phyloP scores from a whole-genome alignment of 768 basidiomycete genomes.

The Suillus lakei region DNA sequence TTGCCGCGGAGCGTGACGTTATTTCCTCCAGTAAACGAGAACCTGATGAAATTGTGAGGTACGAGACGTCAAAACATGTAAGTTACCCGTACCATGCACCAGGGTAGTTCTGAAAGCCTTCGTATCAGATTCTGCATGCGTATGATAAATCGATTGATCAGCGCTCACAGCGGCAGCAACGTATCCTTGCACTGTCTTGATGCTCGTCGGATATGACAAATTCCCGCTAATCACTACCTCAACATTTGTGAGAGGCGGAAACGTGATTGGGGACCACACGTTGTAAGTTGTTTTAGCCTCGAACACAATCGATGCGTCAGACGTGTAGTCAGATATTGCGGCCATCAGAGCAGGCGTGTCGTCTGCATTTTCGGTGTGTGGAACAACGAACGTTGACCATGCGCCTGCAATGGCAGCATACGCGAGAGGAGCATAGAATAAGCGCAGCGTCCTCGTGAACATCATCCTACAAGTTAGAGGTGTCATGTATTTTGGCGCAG shows the following conservation, averaged over 20 bases:
- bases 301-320: conserved; percentile 60
- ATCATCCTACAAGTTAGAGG: background rate
- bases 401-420: conserved; percentile 36
- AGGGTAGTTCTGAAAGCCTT: conserved; percentile 43
- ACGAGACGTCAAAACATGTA: background rate
- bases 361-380: conserved; percentile 52
- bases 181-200: conserved; percentile 53
- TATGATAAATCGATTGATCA: background rate
- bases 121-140: conserved; percentile 1
- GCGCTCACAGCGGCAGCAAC: conserved; percentile 49
- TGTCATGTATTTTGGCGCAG: too few species aligned
- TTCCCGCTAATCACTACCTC: conserved; percentile 63
- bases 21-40: conserved; percentile 56
- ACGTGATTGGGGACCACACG: conserved; percentile 61
- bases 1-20: conserved; percentile 65
- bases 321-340: conserved; percentile 44
- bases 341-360: conserved; percentile 55
- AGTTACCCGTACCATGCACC: conserved; percentile 45
- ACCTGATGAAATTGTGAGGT: conserved; percentile 40
- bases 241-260: conserved; percentile 58
- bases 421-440: conserved; percentile 52
- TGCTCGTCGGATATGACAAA: conserved; percentile 55
- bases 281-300: conserved; percentile 63
- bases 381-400: conserved; percentile 57
- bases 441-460: conserved; percentile 30